Base-by-base conservation (phyloP, 164 flowering plant genomes). In the Magnolia officinalis region DNA sequence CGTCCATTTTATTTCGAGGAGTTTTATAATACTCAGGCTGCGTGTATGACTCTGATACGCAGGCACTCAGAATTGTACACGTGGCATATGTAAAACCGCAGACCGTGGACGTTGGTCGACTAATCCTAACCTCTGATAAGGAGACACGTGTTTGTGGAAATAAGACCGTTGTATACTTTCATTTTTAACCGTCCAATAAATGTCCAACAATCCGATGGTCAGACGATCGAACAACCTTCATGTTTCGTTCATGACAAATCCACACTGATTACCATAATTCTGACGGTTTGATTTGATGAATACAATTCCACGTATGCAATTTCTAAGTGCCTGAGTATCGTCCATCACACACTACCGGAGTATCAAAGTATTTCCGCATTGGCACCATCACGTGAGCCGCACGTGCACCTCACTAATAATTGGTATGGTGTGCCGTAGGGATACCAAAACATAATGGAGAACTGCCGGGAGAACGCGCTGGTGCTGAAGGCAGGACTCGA, bases 401-500 rank as follows among this genome's bases (percentile, higher is more conserved):
- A 26, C 29, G 29, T 26, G 29, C 29, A 26, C 29, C 29, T 1
- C 29, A 26, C 29, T 26, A 26, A 26, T 26, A 1, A n/a, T 65
- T 23, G 68, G 20, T 61, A 20, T 65, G 68, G 23, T 26, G 23
- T 26, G 0, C 2, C 59, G 19, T 55, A 82, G 84, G 84, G 81
- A 2, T 82, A 82, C 77, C 75, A 71, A 70, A 78, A 76, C 61
- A 64, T 82, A 4, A 82, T 82, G 85, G 73, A 68, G 49, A 83
- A 83, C 70, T 83, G 85, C 75, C 75, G 79, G 75, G 83, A 80
- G 67, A 85, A 82, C 69, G 83, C 83, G 8, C 67, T 69, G 59
- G 80, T 80, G n/a, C 77, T 85, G 20, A 83, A 70, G 52, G 71
- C 76, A 52, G 86, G 83, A 37, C 49, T 85, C 58, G 86, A 81